These are phyloP conservation scores for Smallanthus sonchifolius DNA, from an alignment of 129 eudicot genomes.

Conservation along the genomic window DNA sequence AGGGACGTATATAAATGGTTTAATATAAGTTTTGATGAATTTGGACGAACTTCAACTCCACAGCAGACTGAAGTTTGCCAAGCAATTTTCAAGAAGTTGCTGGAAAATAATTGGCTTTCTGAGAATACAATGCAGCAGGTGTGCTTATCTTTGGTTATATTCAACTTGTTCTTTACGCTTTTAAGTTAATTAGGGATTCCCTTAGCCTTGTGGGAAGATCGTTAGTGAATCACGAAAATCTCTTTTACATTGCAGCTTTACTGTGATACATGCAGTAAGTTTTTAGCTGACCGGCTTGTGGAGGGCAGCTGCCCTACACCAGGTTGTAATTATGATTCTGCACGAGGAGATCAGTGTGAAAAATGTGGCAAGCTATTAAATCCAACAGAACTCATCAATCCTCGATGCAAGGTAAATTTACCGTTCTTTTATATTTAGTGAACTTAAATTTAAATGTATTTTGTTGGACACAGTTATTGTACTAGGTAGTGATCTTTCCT, in stretches of 20 bases:
- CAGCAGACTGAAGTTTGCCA: slow-evolving; percentile 95
- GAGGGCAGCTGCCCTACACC: slow-evolving; percentile 91
- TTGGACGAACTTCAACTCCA: slow-evolving; percentile 92
- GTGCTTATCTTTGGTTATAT: neutral
- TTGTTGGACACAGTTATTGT: slow-evolving; percentile 4
- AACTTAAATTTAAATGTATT: neutral
- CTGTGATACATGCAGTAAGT: slow-evolving; percentile 80
- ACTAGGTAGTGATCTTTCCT: neutral
- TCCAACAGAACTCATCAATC: slow-evolving; percentile 75
- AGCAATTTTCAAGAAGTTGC: slow-evolving; percentile 63
- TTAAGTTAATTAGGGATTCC: neutral
- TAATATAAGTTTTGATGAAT: slow-evolving; percentile 75
- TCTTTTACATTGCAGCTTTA: slow-evolving; percentile 57
- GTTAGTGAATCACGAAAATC: neutral
- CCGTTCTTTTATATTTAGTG: neutral
- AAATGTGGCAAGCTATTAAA: slow-evolving; percentile 86
- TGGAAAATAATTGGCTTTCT: slow-evolving; percentile 83
- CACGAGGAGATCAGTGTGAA: slow-evolving; percentile 98
- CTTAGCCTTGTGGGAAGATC: neutral
- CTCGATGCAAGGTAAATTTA: slow-evolving; percentile 79
- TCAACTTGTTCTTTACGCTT: neutral
- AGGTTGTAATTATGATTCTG: slow-evolving; percentile 90
- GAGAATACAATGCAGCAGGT: slow-evolving; percentile 98
- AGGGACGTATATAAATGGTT: slow-evolving; percentile 87
- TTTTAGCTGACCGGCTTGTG: slow-evolving; percentile 88